phyloP scores from a whole-genome alignment of 305 asterid genomes.

The Solanum aculeatissimum region DNA sequence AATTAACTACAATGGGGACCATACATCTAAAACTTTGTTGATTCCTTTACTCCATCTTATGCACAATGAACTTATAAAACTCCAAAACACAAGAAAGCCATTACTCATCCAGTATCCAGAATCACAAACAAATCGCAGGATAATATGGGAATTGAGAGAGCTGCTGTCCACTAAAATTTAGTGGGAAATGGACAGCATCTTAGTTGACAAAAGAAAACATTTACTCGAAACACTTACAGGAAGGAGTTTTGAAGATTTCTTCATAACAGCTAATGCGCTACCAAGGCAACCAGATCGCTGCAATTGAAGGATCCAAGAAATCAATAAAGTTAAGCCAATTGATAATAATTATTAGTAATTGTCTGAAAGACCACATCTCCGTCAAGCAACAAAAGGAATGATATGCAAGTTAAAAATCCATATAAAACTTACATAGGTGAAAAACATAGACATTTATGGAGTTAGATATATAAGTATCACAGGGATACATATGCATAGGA shows the following conservation, averaged over 20 bases:
- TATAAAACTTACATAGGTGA: background rate
- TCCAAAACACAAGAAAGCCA: background rate
- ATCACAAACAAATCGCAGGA: background rate
- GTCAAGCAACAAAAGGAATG: background rate
- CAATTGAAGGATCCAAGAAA: conserved; percentile 12
- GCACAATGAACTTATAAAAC: background rate
- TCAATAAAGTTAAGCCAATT: background rate
- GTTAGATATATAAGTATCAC: background rate
- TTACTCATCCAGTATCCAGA: background rate
- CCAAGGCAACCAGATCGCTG: conserved; percentile 99
- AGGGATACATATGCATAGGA: background rate
- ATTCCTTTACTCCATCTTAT: background rate
- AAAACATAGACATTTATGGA: background rate
- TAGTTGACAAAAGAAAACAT: background rate
- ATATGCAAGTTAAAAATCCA: background rate
- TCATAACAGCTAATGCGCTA: conserved; percentile 90
- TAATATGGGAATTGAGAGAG: background rate
- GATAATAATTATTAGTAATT: background rate
- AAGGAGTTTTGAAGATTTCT: conserved; percentile 83
- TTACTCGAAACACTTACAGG: conserved; percentile 49
- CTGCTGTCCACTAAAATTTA: background rate
- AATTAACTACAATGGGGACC: background rate
- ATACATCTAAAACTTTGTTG: background rate
- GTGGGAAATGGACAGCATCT: background rate
- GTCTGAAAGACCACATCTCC: background rate